These are phyloP conservation scores for Diacronema lutheri DNA, from an alignment of 78 protist genomes.

Conservation along the genomic window DNA sequence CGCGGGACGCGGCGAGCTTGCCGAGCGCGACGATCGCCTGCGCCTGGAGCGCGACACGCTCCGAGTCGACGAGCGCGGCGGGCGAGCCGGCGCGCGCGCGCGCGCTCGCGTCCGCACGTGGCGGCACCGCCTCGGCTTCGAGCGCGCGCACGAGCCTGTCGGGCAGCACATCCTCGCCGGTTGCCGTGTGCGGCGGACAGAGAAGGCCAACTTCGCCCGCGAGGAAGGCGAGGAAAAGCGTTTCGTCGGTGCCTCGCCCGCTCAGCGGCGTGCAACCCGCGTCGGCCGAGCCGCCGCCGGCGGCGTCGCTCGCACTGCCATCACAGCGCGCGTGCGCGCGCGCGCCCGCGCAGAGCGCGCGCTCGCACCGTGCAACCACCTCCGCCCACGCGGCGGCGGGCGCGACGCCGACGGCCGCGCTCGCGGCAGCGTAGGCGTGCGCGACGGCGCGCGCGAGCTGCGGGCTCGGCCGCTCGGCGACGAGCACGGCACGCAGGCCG, in stretches of 20 bases:
- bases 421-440: background rate
- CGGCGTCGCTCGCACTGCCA: too few relatives aligned
- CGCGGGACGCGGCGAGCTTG: background rate
- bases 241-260: background rate
- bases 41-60: background rate
- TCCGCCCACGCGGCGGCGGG: background rate
- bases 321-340: too few relatives aligned
- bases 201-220: background rate
- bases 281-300: too few relatives aligned
- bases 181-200: background rate
- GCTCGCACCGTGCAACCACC: background rate
- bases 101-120: too few relatives aligned
- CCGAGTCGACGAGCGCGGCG: background rate
- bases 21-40: background rate
- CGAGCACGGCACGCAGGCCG: background rate
- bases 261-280: background rate
- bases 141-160: too few relatives aligned
- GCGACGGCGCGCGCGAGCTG: background rate
- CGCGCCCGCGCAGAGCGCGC: background rate
- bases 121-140: too few relatives aligned
- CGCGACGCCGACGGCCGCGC: background rate
- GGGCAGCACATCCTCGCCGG: too few relatives aligned
- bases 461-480: background rate
- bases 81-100: background rate
- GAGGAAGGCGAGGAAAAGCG: background rate